Evolutionary conservation across 805 yeast species (phyloP), one percentile per base, ranked within the genome.

Genomic region (Vanderwaltozyma yarrowii): DNA sequence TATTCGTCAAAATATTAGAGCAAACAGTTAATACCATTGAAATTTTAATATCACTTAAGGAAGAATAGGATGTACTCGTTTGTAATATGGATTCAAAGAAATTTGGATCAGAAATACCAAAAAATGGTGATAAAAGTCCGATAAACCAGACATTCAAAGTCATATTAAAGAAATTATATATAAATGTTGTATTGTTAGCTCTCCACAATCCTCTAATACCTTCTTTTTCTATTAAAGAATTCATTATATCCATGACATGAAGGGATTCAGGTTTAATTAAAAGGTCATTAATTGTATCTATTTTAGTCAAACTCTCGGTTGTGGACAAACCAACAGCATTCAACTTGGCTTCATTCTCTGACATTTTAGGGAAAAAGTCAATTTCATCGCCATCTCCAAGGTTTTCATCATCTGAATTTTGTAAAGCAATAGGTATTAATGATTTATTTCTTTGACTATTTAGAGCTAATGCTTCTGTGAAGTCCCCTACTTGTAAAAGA

Each of bases 111-210:
- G 96, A 95, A 23, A 86, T 74, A 15, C 82, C 80, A 37, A 83
- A 58, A 33, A 84, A 63, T 2, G 96, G 92, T 4, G 95, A 78
- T 7, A 87, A 55, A 45, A 88, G 74, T 3, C 96, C 96, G 0
- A 94, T 81, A 34, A 87, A 68, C 96, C 97, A 88, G 1, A 95
- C 85, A 52, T 84, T 89, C 33, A 87, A 63, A 0, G 95, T 81
- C 35, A 77, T 74, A 2, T 80, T 74, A 15, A 86, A 65, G 0
- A 94, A 81, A 38, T 73, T 80, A 54, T 81, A 71, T 15, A 92
- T 67, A 51, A 87, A 89, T 0, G 94, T 71, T 2, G 95, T 80
- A 54, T 83, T 80, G 30, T 78, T 71, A 10, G 87, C 85, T 51
- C 84, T 70, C 67, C 84, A 77, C 9, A 80, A 58, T 3, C 87